Conservation (phyloP, 2,329 filamentous ascomycete genomes). For the Curvularia sp. region DNA sequence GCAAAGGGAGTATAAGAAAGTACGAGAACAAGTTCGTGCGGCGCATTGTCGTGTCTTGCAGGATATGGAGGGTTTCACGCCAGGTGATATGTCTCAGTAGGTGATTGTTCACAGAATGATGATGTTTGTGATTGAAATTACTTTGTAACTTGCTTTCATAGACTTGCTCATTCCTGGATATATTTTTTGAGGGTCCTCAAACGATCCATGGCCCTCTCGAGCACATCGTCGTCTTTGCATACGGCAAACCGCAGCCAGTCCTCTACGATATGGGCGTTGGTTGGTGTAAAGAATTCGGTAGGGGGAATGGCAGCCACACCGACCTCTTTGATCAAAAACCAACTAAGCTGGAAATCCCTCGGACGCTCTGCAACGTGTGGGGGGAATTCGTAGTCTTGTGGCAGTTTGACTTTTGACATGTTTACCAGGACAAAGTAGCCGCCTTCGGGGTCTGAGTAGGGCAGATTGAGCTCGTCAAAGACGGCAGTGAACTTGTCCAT, state of each 20-base stretch:
- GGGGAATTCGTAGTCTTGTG: conserved; percentile 85
- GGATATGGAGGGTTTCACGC: no score
- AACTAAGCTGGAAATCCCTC: conserved; percentile 91
- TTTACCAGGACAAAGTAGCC: conserved; percentile 98
- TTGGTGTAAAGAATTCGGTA: conserved; percentile 93
- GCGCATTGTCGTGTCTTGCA: no score
- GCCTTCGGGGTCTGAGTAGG: conserved; percentile 90
- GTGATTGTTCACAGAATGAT: no score
- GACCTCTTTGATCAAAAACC: conserved; percentile 96
- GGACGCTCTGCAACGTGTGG: conserved; percentile 84
- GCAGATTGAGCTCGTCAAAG: conserved; percentile 58
- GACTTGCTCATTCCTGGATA: conserved; percentile 43
- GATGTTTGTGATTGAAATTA: neutral
- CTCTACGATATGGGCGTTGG: conserved; percentile 83
- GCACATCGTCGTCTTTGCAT: conserved; percentile 88
- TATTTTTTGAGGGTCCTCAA: conserved; percentile 60
- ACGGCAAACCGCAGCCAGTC: conserved; percentile 95
- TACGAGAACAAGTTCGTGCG: no score
- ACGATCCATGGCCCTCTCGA: conserved; percentile 60
- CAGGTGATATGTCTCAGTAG: no score
- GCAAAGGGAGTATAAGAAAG: no score
- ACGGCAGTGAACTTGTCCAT: conserved; percentile 82
- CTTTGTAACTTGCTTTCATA: neutral
- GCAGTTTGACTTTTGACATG: conserved; percentile 84
- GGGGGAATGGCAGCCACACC: conserved; percentile 96